These are phyloP conservation scores for Cucumis hystrix DNA, from an alignment of 306 rosid species.

Conservation along the genomic window DNA sequence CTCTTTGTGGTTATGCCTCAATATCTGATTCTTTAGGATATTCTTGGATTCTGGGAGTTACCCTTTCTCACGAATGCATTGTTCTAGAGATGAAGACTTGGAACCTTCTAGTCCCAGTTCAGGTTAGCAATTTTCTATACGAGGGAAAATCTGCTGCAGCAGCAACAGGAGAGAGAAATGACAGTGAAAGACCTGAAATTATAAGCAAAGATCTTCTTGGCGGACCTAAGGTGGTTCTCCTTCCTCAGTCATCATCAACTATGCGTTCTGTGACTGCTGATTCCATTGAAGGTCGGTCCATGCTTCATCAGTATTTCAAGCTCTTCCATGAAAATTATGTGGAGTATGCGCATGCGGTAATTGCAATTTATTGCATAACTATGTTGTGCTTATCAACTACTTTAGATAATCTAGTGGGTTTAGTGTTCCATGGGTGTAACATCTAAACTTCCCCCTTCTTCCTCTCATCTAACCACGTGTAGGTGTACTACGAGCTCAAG, in stretches of 20 bases:
- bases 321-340: conserved; percentile 89
- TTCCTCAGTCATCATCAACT: conserved; percentile 65
- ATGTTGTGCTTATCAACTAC: neutral
- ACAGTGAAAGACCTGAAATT: conserved; percentile 40
- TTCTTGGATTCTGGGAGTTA: conserved; percentile 83
- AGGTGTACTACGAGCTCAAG: conserved; percentile 81
- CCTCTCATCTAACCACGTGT: neutral
- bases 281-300: conserved; percentile 86
- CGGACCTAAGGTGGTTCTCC: conserved; percentile 74
- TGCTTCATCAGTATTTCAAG: conserved; percentile 85
- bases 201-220: conserved; percentile 76
- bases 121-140: conserved; percentile 20
- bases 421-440: neutral
- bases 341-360: conserved; percentile 93
- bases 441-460: neutral
- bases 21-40: conserved; percentile 92
- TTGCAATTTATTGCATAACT: neutral
- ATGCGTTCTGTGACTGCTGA: conserved; percentile 73
- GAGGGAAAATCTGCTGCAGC: conserved; percentile 22
- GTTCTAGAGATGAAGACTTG: conserved; percentile 81
- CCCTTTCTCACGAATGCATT: conserved; percentile 59
- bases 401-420: neutral
- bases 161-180: conserved; percentile 25
- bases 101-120: conserved; percentile 57
- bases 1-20: conserved; percentile 69